Evolutionary conservation across 768 basidiomycete genomes (phyloP), one percentile per base, ranked within the genome.

Genomic region (Agrocybe pediades): DNA sequence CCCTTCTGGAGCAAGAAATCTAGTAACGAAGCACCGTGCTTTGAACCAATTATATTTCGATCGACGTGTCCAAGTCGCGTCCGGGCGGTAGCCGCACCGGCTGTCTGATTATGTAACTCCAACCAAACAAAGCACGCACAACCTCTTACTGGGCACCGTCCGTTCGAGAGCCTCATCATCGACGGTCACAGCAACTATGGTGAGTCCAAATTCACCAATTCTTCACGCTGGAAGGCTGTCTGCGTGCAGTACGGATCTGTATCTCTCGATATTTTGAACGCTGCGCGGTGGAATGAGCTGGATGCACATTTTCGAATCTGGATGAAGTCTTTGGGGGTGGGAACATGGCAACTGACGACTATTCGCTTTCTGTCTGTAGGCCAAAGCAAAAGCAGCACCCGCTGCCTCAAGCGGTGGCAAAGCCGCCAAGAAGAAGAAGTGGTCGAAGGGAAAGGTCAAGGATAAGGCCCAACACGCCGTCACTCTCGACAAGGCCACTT

Each of bases 361-460:
- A n/a, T n/a, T 41, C 23, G 20, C 40, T 61, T 49, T 48, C 53
- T 51, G 47, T 51, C 54, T 58, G 49, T 66, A 83, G 82, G 80
- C 82, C 74, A 83, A 87, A 82, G 87, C 90, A 69, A 91, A 90
- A 83, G 86, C 87, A 78, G 62, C 69, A 42, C 78, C 86, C 68
- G 75, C 91, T 61, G 74, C 87, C 55, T 76, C 86, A 46, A 75
- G 83, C 60, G 87, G 89, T 62, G 88, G 90, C 70, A 94, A 94
- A 74, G 77, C 89, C 68, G 92, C 91, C 59, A 98, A 98, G 85
- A 98, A 98, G 86, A 98, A 98, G 92, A 98, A 98, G 85, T 98
- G 95, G 95, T 97, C 93, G 65, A 98, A 98, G 85, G 97, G 97
- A 72, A 98, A 98, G 80, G 97, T 99, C 75, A 99, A 99, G 89